Evolutionary conservation across 2,329 filamentous ascomycete species (phyloP).

Genomic region (Cercospora beticola): DNA sequence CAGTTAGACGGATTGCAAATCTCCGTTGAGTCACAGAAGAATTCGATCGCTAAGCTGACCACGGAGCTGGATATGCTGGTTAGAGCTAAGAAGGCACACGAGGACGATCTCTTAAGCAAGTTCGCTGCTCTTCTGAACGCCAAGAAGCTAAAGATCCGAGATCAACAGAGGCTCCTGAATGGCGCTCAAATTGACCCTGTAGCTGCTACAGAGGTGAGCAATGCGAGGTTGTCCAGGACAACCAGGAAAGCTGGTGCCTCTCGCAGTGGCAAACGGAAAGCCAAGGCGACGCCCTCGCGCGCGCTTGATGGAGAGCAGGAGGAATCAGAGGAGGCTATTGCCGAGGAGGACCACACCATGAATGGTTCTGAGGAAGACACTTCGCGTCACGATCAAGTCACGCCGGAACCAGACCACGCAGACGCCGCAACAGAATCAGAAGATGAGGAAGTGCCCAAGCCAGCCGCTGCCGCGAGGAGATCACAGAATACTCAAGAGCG

Average conservation of each 20-base stretch:
- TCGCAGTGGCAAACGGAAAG: constrained; percentile 37
- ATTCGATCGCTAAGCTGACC: constrained; percentile 59
- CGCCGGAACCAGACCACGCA: constrained; percentile 14
- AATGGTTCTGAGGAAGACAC: constrained; percentile 30
- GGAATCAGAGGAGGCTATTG: constrained; percentile 33
- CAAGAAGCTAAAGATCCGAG: constrained; percentile 76
- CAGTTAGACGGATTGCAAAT: constrained; percentile 42
- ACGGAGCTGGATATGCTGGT: constrained; percentile 66
- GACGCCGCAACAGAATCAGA: constrained; percentile 7
- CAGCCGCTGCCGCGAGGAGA: background rate
- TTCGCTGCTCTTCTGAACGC: constrained; percentile 71
- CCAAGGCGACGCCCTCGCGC: constrained; percentile 34
- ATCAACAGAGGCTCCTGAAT: constrained; percentile 65
- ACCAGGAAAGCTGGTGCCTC: constrained; percentile 30
- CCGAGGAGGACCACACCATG: constrained; percentile 17
- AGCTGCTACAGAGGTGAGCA: constrained; percentile 36
- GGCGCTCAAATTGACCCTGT: constrained; percentile 63
- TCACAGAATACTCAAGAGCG: constrained; percentile 8
- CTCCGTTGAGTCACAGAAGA: constrained; percentile 50
- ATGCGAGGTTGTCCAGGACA: constrained; percentile 14
- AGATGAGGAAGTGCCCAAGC: constrained; percentile 6
- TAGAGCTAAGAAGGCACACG: constrained; percentile 64
- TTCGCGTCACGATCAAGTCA: constrained; percentile 14
- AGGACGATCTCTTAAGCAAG: constrained; percentile 65
- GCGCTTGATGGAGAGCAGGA: constrained; percentile 37